Evolutionary conservation across 306 rosid species (phyloP).

Genomic region (Psophocarpus tetragonolobus): DNA sequence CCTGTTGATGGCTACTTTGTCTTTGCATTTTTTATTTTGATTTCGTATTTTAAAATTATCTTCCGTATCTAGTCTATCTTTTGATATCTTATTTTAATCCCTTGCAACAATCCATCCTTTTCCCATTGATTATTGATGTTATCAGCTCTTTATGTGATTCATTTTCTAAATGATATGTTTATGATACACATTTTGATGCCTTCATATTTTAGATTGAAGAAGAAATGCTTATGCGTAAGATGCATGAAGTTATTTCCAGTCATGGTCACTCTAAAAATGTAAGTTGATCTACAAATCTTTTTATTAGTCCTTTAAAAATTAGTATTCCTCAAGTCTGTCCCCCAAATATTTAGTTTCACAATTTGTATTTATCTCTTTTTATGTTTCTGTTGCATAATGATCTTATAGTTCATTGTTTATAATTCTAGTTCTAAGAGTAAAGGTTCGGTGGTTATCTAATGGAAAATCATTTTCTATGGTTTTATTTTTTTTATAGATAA

Average conservation of each 20-base stretch:
- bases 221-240: conserved; percentile 43
- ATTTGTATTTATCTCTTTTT: neutral
- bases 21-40: neutral
- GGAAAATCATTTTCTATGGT: neutral
- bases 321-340: neutral
- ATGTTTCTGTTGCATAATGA: neutral
- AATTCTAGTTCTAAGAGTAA: neutral
- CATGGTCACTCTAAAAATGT: conserved; percentile 25
- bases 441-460: neutral
- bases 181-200: neutral
- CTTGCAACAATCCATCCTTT: neutral
- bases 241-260: conserved; percentile 32
- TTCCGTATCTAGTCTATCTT: neutral
- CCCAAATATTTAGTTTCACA: neutral
- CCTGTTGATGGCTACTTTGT: neutral
- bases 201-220: conserved; percentile 40
- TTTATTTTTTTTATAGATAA: no score
- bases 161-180: neutral
- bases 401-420: neutral
- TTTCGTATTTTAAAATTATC: neutral
- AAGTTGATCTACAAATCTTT: neutral
- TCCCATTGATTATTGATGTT: neutral
- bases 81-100: neutral
- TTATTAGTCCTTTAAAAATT: neutral
- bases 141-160: neutral